Conservation (phyloP, 805 yeast species). For the Groenewaldozyma tartarivorans region DNA sequence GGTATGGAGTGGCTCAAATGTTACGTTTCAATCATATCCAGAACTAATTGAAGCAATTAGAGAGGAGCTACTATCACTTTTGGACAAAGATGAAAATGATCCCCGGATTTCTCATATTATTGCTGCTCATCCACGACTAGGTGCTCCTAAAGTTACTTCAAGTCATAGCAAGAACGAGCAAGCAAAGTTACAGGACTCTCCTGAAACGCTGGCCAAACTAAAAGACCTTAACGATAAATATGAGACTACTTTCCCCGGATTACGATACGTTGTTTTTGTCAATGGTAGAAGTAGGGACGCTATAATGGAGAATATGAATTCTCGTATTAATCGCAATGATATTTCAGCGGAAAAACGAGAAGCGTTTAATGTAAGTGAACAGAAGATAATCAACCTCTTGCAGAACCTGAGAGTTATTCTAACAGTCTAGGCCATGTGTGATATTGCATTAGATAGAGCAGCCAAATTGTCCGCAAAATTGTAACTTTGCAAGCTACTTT, state of each 20-base stretch:
- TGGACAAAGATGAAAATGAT: conserved; percentile 22
- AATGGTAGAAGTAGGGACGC: conserved; percentile 64
- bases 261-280: conserved; percentile 81
- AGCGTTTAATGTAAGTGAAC: conserved; percentile 43
- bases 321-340: conserved; percentile 48
- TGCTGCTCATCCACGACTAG: conserved; percentile 88
- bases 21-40: conserved; percentile 15
- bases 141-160: conserved; percentile 47
- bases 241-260: conserved; percentile 57
- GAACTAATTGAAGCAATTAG: conserved; percentile 42
- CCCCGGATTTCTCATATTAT: conserved; percentile 37
- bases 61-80: conserved; percentile 27
- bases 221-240: conserved; percentile 47
- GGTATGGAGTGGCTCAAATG: conserved; percentile 15
- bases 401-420: neutral
- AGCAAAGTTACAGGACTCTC: conserved; percentile 42
- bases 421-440: conserved; percentile 63
- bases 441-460: conserved; percentile 75
- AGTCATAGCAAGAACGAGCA: conserved; percentile 67
- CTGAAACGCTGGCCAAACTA: conserved; percentile 45
- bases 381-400: neutral
- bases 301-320: conserved; percentile 54
- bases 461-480: conserved; percentile 7
- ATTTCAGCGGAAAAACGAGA: conserved; percentile 46
- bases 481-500: no score